Evolutionary conservation across 305 asterid genomes (phyloP), one percentile per base, ranked within the genome.

Genomic region (Solanum hybrid): DNA sequence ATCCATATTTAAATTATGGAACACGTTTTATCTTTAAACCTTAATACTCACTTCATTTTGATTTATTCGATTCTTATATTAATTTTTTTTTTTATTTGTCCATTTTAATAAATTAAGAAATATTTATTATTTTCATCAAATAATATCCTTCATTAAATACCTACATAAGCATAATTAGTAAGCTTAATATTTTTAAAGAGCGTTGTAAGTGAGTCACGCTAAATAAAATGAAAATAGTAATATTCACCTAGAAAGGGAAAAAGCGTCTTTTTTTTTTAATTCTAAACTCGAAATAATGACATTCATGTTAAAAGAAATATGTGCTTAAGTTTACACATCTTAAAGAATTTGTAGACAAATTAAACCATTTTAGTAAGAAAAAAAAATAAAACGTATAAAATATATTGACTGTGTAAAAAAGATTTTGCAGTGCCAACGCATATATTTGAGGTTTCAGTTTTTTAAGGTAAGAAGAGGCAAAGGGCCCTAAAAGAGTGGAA

Each of bases 391-490:
- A 60, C 71, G 71, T 17, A 60, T 56, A 6, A 1, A 56, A 17
- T 56, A 56, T 66, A 66, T 66, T 66, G 29, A 66, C 73, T n/a
- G 29, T 22, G 66, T 60, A 60, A 66, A 66, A 66, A 66, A 51
- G 29, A 66, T 4, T n/a, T 66, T 66, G 75, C 13, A 4, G 29
- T n/a, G 75, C 27, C 72, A 64, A 64, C 26, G 27, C 27, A 64
- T 64, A 64, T 64, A 20, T 64, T 64, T 64, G 27, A 64, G 72
- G 72, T 64, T 66, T 66, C 16, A 66, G 5, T 69, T n/a, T 69
- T 79, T 86, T 51, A 88, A 42, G 71, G 93, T 89, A 92, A 89
- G 88, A 86, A 93, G 91, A 93, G 93, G 91, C 94, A 72, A 92
- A 88, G 64, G 56, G 85, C 81, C 88, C 89, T 69, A 84, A 90